Conservation (phyloP, 371 early-diverging fungal genomes). For the Nematocida homosporus region DNA sequence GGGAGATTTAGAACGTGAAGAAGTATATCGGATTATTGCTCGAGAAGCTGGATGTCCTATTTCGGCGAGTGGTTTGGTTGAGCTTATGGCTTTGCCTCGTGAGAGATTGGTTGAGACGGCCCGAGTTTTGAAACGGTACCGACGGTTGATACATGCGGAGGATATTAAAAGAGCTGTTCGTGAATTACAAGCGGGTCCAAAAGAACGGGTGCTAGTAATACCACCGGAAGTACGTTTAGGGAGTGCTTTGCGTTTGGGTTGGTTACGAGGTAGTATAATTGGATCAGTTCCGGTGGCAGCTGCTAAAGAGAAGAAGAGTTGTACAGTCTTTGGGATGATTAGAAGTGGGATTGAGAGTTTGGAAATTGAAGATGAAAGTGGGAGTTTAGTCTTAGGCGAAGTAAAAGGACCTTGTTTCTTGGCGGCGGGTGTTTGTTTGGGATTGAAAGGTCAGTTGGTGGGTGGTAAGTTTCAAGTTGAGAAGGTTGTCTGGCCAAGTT, state of each 20-base stretch:
- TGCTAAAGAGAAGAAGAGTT: slow-evolving; percentile 1
- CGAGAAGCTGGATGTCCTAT: slow-evolving; percentile 15
- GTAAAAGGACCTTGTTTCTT: slow-evolving; percentile 20
- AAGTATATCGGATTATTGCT: slow-evolving; percentile 25
- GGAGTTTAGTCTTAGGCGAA: background rate
- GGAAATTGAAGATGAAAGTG: slow-evolving; percentile 42
- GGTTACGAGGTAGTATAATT: slow-evolving; percentile 3
- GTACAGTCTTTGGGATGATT: slow-evolving; percentile 36
- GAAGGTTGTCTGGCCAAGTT: background rate
- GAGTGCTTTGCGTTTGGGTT: background rate
- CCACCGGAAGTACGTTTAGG: too few species aligned
- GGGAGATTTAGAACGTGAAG: background rate
- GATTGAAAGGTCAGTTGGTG: slow-evolving; percentile 16
- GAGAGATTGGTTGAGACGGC: too few species aligned
- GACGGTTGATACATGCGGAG: too few species aligned
- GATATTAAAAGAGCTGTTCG: too few species aligned
- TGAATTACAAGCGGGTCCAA: too few species aligned
- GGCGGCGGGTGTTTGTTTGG: slow-evolving; percentile 34
- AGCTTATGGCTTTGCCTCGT: too few species aligned
- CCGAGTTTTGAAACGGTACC: too few species aligned
- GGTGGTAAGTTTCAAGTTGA: background rate
- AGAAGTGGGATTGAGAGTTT: background rate
- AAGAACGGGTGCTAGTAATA: background rate
- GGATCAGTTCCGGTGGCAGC: slow-evolving; percentile 16
- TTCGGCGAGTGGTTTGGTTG: background rate